Base-by-base conservation (phyloP, 2,329 filamentous ascomycete species). In the Fusarium begoniae region DNA sequence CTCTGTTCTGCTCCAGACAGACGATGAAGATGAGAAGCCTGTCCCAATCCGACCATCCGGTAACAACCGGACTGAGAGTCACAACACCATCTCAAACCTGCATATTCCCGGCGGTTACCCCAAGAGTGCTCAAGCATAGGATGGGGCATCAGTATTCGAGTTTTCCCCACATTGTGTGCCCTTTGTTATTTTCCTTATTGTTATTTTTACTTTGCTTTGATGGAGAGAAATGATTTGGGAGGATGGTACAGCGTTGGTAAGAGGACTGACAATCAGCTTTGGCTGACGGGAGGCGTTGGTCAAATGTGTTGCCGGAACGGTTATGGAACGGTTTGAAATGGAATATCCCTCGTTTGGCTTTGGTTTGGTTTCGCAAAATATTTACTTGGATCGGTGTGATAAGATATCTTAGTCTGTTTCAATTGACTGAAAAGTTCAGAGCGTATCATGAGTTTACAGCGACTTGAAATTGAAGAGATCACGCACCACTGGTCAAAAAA, bases 81-180 rank as follows among this genome's bases (percentile, higher is more conserved):
- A 86, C 12, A 85, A 87, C 18, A 89, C 87, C 35, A 89, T 93
- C 50, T 90, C 90, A 62, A 88, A 91, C 77, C 82, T 94, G 57
- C 91, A 93, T 78, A 88, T 94, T 24, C 92, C 92, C 8, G 92
- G 92, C 17, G 87, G 91, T 74, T 94, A 87, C 78, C 90, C 90
- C 14, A 85, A 81, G 72, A 79, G 70, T 61, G 75, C 83, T 70
- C 76, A 91, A 85, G 65, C 88, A 78, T 80, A 84, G 84, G 66
- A 87, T 73, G 3, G 79, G 80, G n/a, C 88, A 50, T 45, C 48
- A 22, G 80, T 30, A 62, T 30, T 53, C 48, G 53, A 28, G 56
- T 58, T 66, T 41, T 57, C 35, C 35, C 69, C 75, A 72, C 71
- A 54, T 56, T 64, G n/a, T 53, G 48, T 53, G 48, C 43, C 28